These are phyloP conservation scores for Colletotrichum scovillei DNA, from an alignment of 2,329 filamentous ascomycete species.

Conservation along the genomic window DNA sequence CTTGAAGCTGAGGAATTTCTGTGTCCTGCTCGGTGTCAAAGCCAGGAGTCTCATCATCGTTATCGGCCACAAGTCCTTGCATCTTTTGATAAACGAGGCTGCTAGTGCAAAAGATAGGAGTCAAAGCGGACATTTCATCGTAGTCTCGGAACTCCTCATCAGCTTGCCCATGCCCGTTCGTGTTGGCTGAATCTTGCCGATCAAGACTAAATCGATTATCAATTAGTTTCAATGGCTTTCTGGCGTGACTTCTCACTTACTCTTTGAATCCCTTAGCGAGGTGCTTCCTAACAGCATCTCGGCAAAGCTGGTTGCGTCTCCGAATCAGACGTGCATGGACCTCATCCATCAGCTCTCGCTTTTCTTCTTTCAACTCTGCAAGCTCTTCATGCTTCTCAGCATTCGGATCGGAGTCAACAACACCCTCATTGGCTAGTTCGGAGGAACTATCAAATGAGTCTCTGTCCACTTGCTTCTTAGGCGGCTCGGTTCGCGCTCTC, in stretches of 20 bases:
- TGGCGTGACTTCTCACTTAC: constrained; percentile 51
- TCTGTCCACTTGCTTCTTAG: background rate
- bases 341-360: background rate
- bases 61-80: constrained; percentile 51
- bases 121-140: constrained; percentile 61
- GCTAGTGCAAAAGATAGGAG: constrained; percentile 76
- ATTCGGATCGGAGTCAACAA: background rate
- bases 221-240: constrained; percentile 56
- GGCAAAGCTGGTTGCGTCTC: constrained; percentile 66
- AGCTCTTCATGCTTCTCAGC: background rate
- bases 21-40: constrained; percentile 66
- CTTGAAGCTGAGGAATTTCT: constrained; percentile 68
- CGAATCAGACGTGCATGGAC: constrained; percentile 55
- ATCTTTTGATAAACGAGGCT: constrained; percentile 72
- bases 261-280: constrained; percentile 52
- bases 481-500: background rate
- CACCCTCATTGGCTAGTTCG: no score
- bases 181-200: background rate
- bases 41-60: constrained; percentile 54
- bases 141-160: constrained; percentile 61
- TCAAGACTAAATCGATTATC: background rate
- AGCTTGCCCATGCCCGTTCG: no score
- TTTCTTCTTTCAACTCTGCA: background rate
- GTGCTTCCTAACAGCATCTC: constrained; percentile 34
- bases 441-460: rapidly evolving